These are phyloP conservation scores for Biscogniauxia marginata DNA, from an alignment of 2,329 filamentous ascomycete genomes.

Conservation along the genomic window DNA sequence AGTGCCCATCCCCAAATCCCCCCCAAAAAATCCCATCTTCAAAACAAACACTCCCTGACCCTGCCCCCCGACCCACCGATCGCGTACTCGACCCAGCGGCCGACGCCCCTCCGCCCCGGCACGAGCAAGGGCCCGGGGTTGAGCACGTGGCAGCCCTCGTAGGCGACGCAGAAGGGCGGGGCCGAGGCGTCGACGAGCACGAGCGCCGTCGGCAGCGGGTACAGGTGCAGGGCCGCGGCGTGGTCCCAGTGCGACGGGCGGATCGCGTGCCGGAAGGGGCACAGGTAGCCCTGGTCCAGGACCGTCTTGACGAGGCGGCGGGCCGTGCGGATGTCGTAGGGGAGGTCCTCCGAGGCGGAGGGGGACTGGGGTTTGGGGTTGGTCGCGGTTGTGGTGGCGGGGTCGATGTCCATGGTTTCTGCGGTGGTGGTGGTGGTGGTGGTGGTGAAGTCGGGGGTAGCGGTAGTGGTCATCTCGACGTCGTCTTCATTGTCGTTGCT, in stretches of 20 bases:
- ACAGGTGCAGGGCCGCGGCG: conserved; percentile 72
- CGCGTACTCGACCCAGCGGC: conserved; percentile 87
- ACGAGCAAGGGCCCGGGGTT: conserved; percentile 82
- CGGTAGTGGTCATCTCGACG: conserved; percentile 29
- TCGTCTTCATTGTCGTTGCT: conserved; percentile 25
- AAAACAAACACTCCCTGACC: conserved; percentile 63
- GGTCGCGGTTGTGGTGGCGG: conserved; percentile 13
- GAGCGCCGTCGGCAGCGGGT: conserved; percentile 82
- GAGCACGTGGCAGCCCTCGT: conserved; percentile 94
- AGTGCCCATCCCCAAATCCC: neutral
- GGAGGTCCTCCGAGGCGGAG: conserved; percentile 29
- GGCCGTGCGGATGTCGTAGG: conserved; percentile 57
- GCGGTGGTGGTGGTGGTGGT: conserved; percentile 19
- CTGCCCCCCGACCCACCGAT: conserved; percentile 57
- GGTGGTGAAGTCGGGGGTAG: too few relatives aligned
- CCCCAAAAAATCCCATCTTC: neutral
- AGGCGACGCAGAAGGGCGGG: conserved; percentile 81
- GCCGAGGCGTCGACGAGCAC: conserved; percentile 80
- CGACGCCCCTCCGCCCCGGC: conserved; percentile 64
- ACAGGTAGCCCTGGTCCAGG: conserved; percentile 84
- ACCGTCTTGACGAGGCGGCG: conserved; percentile 86
- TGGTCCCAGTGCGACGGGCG: conserved; percentile 92
- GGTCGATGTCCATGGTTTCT: conserved; percentile 46
- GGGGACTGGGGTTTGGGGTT: conserved; percentile 4
- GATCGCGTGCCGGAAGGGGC: conserved; percentile 77